These are phyloP conservation scores for Fusarium haematococcum DNA, from an alignment of 2,329 filamentous ascomycete species.

Conservation along the genomic window DNA sequence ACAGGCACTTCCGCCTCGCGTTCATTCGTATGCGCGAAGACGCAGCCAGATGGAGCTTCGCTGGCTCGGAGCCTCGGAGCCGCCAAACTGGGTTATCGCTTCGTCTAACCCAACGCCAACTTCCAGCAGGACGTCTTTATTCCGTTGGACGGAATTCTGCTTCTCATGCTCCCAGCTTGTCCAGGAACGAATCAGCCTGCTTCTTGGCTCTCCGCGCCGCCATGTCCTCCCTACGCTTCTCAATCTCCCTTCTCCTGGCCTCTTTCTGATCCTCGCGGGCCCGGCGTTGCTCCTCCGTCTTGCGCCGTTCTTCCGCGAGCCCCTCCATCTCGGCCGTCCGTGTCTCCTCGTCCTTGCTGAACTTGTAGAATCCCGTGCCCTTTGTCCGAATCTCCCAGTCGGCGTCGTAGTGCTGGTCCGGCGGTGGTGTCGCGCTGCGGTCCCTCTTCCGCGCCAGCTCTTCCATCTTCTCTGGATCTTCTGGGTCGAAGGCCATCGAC, in stretches of 20 bases:
- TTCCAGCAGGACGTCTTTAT: conserved; percentile 15
- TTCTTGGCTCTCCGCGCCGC: conserved; percentile 72
- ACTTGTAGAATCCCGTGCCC: conserved; percentile 92
- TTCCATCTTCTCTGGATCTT: conserved; percentile 79
- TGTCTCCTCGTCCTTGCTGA: conserved; percentile 79
- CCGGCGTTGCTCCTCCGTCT: conserved; percentile 73
- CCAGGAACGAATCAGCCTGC: conserved; percentile 79
- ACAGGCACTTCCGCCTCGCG: neutral
- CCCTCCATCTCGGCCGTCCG: conserved; percentile 79
- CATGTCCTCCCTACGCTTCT: conserved; percentile 71
- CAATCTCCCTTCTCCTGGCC: conserved; percentile 71
- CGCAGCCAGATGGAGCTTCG: conserved; percentile 3
- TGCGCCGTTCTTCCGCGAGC: conserved; percentile 73
- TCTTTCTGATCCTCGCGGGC: conserved; percentile 68
- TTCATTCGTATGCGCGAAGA: conserved; percentile 15
- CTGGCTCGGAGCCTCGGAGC: conserved; percentile 25
- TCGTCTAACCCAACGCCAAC: conserved; percentile 3
- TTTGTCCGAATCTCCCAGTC: conserved; percentile 85
- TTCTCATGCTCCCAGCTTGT: conserved; percentile 57
- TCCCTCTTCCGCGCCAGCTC: conserved; percentile 83
- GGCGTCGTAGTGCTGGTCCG: conserved; percentile 87
- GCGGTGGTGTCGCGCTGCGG: conserved; percentile 82
- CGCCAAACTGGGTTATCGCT: conserved; percentile 22
- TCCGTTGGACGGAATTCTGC: conserved; percentile 26
- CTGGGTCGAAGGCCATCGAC: conserved; percentile 82